These are phyloP conservation scores for Tulasnella sp. DNA, from an alignment of 768 basidiomycete genomes.

Conservation along the genomic window DNA sequence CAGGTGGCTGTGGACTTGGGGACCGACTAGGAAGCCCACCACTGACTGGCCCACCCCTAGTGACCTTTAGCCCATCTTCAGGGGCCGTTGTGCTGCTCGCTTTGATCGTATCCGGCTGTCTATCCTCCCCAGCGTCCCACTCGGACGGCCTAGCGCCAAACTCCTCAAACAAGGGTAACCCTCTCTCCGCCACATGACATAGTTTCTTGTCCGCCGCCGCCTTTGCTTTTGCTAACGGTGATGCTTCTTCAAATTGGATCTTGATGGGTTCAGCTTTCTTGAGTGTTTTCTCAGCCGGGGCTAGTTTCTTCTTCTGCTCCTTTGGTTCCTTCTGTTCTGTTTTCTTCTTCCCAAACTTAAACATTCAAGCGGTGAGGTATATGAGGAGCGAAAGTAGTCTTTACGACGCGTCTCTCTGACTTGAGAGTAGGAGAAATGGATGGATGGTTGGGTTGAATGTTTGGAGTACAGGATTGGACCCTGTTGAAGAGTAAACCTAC, in stretches of 20 bases:
- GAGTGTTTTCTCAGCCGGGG: background rate
- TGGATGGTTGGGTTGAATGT: background rate
- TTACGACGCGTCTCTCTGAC: background rate
- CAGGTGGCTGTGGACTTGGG: background rate
- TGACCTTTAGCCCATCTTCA: background rate
- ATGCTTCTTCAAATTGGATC: background rate
- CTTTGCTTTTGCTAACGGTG: background rate
- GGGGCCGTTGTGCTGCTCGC: background rate
- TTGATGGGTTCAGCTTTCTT: background rate
- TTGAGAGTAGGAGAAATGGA: background rate
- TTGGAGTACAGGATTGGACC: conserved; percentile 1
- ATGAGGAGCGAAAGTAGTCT: background rate
- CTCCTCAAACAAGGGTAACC: conserved; percentile 10
- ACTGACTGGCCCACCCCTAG: background rate
- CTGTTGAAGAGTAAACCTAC: background rate
- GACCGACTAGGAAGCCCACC: background rate
- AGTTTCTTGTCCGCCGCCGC: background rate
- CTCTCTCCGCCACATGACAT: background rate
- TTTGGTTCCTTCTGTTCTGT: conserved; percentile 6
- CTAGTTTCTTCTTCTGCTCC: background rate
- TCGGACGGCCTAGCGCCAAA: conserved; percentile 3
- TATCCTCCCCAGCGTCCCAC: background rate
- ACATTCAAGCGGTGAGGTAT: background rate
- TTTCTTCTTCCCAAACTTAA: conserved; percentile 3
- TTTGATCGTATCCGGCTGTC: background rate